Percentiles rank a stretch among this genome's conserved stretches.
phyloP scores from a whole-genome alignment of 2,329 filamentous ascomycete species.

The Shiraia bambusicola region DNA sequence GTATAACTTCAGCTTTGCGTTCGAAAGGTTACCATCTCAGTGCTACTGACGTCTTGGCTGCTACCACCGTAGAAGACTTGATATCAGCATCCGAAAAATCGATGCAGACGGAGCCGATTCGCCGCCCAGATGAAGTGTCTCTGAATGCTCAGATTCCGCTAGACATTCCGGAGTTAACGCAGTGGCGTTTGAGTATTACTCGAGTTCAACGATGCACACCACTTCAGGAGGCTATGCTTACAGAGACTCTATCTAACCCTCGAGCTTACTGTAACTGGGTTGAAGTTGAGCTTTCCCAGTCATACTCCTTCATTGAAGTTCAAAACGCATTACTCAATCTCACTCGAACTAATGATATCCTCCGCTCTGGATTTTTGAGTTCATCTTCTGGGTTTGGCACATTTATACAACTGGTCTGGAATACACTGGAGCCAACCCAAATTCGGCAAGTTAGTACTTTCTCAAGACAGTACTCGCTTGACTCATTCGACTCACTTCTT shows the following conservation, averaged over 20 bases:
- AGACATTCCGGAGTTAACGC: conserved; percentile 15
- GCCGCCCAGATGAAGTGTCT: background rate
- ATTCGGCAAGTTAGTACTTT: conserved; percentile 48
- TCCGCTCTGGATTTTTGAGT: conserved; percentile 72
- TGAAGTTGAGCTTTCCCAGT: conserved; percentile 58
- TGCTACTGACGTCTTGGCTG: conserved; percentile 63
- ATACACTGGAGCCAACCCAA: conserved; percentile 47
- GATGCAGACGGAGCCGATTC: background rate
- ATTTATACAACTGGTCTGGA: conserved; percentile 68
- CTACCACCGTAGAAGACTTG: conserved; percentile 48
- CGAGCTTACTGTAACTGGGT: conserved; percentile 77
- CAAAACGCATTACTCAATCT: conserved; percentile 30
- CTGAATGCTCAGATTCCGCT: background rate
- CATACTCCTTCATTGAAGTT: conserved; percentile 44
- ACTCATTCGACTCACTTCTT: conserved; percentile 48
- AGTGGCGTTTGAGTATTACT: conserved; percentile 12
- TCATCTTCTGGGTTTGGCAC: conserved; percentile 44
- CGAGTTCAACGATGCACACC: conserved; percentile 64
- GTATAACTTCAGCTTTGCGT: conserved; percentile 65
- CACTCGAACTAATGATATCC: conserved; percentile 58
- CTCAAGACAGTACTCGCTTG: conserved; percentile 44
- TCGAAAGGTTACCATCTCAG: conserved; percentile 56
- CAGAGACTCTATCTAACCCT: conserved; percentile 64
- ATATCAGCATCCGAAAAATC: conserved; percentile 19
- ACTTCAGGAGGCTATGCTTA: conserved; percentile 77